phyloP scores from a whole-genome alignment of 2,329 filamentous ascomycete species.

The Fusarium clavum region DNA sequence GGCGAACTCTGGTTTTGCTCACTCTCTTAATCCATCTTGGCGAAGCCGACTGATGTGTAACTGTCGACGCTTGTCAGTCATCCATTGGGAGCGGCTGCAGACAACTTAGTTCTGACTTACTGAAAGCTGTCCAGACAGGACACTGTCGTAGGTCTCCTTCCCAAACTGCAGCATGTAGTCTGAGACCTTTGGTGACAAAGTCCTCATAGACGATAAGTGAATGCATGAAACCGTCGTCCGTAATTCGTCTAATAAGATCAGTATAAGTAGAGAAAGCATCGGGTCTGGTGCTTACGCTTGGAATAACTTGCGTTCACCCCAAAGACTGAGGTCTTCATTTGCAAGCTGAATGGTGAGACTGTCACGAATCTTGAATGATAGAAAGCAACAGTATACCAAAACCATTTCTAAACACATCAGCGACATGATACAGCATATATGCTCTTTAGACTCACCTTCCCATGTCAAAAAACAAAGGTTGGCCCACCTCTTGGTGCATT shows the following conservation, averaged over 20 bases:
- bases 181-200: constrained; percentile 57
- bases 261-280: neutral
- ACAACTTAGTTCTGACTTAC: constrained; percentile 52
- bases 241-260: constrained; percentile 61
- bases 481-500: constrained; percentile 64
- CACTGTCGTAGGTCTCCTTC: constrained; percentile 65
- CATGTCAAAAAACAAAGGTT: constrained; percentile 68
- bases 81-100: neutral
- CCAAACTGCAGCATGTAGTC: constrained; percentile 67
- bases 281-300: constrained; percentile 61
- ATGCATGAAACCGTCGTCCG: constrained; percentile 66
- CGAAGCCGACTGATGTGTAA: constrained; percentile 64
- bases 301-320: constrained; percentile 64
- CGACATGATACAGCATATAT: neutral
- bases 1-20: constrained; percentile 59
- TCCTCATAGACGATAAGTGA: constrained; percentile 67
- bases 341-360: constrained; percentile 57
- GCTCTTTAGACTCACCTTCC: constrained; percentile 61
- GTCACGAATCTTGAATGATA: constrained; percentile 66
- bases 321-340: constrained; percentile 60
- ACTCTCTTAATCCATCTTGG: constrained; percentile 64
- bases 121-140: constrained; percentile 73
- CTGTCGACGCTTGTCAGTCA: constrained; percentile 49
- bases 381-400: constrained; percentile 68
- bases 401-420: constrained; percentile 62